These are phyloP conservation scores for Amanita phalloides DNA, from an alignment of 768 basidiomycete genomes.

Conservation along the genomic window DNA sequence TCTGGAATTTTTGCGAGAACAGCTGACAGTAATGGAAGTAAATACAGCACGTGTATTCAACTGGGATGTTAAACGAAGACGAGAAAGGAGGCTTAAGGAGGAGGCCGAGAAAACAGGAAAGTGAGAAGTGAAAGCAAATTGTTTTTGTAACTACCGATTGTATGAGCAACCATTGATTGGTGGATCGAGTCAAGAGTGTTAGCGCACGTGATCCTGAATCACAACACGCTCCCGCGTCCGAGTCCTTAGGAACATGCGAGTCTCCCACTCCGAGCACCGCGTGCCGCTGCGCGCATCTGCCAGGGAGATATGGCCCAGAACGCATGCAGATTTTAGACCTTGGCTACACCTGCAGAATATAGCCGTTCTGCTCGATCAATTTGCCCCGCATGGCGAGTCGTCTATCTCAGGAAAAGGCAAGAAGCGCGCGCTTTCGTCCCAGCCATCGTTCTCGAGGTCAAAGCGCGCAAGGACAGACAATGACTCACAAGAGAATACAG, in stretches of 20 bases:
- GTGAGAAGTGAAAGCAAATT: neutral
- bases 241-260: neutral
- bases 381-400: neutral
- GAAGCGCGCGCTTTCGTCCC: slow-evolving; percentile 3
- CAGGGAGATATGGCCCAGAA: neutral
- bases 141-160: neutral
- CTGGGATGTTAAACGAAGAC: slow-evolving; percentile 82
- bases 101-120: slow-evolving; percentile 11
- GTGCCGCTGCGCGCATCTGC: neutral
- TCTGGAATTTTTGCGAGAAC: slow-evolving; percentile 87
- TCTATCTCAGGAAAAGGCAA: neutral
- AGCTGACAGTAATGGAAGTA: slow-evolving; percentile 92
- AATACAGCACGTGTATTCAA: slow-evolving; percentile 96
- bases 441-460: neutral
- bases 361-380: neutral
- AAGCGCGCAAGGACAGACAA: neutral
- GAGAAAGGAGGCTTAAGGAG: slow-evolving; percentile 41
- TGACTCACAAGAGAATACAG: neutral
- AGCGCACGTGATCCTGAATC: neutral
- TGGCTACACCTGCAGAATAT: slow-evolving; percentile 5
- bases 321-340: neutral
- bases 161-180: too few species aligned
- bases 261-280: slow-evolving; percentile 1
- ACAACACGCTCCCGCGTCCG: neutral
- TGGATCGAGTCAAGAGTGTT: neutral